Percentiles rank a stretch among this genome's conserved stretches.
Evolutionary conservation across 805 yeast genomes (phyloP).

Genomic region (Danielia reshetovae): DNA sequence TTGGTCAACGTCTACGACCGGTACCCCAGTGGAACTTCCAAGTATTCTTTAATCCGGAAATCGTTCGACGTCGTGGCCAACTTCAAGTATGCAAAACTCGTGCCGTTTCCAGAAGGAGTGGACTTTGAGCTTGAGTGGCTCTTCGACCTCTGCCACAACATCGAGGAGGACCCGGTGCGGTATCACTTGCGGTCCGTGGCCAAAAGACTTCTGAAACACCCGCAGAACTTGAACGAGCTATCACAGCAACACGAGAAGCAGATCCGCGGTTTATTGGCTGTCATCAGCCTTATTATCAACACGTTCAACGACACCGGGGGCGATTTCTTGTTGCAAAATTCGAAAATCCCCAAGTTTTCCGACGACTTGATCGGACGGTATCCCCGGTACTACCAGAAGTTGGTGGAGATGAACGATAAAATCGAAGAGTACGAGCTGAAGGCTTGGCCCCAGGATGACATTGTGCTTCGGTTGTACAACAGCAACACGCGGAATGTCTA

Average conservation of each 20-base stretch:
- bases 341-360: slow-evolving; percentile 34
- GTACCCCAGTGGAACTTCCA: slow-evolving; percentile 53
- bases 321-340: slow-evolving; percentile 31
- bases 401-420: slow-evolving; percentile 20
- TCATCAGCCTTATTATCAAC: slow-evolving; percentile 28
- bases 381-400: slow-evolving; percentile 17
- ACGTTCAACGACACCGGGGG: slow-evolving; percentile 28
- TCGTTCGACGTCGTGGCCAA: slow-evolving; percentile 33
- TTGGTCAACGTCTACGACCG: slow-evolving; percentile 38
- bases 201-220: slow-evolving; percentile 29
- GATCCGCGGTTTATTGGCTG: slow-evolving; percentile 21
- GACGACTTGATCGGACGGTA: slow-evolving; percentile 21
- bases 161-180: slow-evolving; percentile 44
- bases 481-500: slow-evolving; percentile 13
- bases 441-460: slow-evolving; percentile 38
- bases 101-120: slow-evolving; percentile 29
- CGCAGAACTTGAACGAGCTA: slow-evolving; percentile 34
- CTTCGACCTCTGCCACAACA: slow-evolving; percentile 39
- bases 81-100: slow-evolving; percentile 34
- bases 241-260: slow-evolving; percentile 16
- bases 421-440: slow-evolving; percentile 32
- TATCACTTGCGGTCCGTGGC: slow-evolving; percentile 44
- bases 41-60: slow-evolving; percentile 39
- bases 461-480: slow-evolving; percentile 28
- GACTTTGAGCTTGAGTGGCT: slow-evolving; percentile 30